These are phyloP conservation scores for Pterulicium gracile DNA, from an alignment of 1,284 basidiomycete genomes.

Conservation along the genomic window DNA sequence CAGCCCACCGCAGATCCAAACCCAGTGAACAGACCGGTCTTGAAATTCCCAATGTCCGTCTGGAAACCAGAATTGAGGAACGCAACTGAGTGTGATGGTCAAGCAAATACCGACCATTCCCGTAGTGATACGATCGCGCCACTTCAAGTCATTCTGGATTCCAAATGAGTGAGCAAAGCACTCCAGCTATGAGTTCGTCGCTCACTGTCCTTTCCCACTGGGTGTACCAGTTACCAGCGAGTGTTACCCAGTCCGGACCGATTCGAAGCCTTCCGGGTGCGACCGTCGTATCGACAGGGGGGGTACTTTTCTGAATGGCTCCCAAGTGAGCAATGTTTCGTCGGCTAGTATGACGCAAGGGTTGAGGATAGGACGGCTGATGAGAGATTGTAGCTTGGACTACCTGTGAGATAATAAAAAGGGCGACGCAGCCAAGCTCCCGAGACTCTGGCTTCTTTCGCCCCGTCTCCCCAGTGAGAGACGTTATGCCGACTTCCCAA, in stretches of 20 bases:
- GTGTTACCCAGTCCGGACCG: constrained; percentile 30
- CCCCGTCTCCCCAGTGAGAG: constrained; percentile 34
- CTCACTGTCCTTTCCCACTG: constrained; percentile 31
- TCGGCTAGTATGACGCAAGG: constrained; percentile 16
- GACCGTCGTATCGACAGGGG: constrained; percentile 21
- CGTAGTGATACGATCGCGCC: constrained; percentile 25
- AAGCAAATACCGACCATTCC: constrained; percentile 23
- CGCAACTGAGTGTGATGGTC: background rate
- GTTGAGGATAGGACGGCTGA: background rate
- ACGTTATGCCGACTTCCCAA: constrained; percentile 31
- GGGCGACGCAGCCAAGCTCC: constrained; percentile 26
- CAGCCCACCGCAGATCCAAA: constrained; percentile 28
- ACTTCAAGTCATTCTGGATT: constrained; percentile 23
- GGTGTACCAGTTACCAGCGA: constrained; percentile 32
- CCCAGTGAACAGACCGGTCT: constrained; percentile 29
- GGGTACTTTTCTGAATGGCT: constrained; percentile 28
- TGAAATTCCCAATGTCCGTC: constrained; percentile 26
- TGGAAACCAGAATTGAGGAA: constrained; percentile 8
- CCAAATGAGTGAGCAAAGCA: constrained; percentile 1
- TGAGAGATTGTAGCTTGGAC: constrained; percentile 8
- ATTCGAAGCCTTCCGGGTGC: constrained; percentile 28
- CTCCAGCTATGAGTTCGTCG: background rate
- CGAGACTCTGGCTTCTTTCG: constrained; percentile 30
- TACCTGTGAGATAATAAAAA: constrained; percentile 28
- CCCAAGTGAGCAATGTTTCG: constrained; percentile 29